Base-by-base conservation (phyloP, 257 asterid genomes). In the Orobanche coerulescens region DNA sequence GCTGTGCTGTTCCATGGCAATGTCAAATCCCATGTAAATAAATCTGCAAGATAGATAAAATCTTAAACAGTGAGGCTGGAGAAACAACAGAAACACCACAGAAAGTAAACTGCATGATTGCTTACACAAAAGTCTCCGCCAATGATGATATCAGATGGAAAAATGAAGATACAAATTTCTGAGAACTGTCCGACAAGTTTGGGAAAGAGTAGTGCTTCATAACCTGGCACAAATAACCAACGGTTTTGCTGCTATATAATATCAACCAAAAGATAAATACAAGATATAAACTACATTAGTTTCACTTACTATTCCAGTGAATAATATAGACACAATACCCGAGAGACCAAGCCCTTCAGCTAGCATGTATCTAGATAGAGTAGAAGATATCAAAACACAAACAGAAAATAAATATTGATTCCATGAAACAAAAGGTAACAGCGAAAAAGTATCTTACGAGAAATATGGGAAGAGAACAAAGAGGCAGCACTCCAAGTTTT, bases 311-410 rank as follows among this genome's bases (percentile, higher is more conserved):
- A 93, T 90, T 82, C 98, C 98, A 62, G 98, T 93, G 86, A 88
- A 93, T 73, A 93, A 69, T 76, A 93, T 93, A 22, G 98, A 93
- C 19, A 93, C 97, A 22, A 93, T 93, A 48, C 98, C 98, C 44
- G 98, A 88, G 48, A 93, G 91, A 71, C 98, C 97, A 73, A 89
- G 91, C 65, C 98, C 98, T 86, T 93, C 98, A 4, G 98, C 95
- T 70, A 93, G 80, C 97, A 93, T 93, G 71, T 93, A 93, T 31
- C 96, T 92, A 67, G 22, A 58, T 26, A 61, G 37, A 58, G 65
- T 67, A 19, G 58, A 64, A 65, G 58, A 87, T 40, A 26, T 68
- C 20, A 36, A 36, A 70, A 44, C 20, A 49, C 53, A 53, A 33
- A 57, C 15, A 26, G 62, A 67, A 37, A 51, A 47, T 26, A 57